phyloP scores from a whole-genome alignment of 768 basidiomycete genomes.

The Trametes cinnabarina region DNA sequence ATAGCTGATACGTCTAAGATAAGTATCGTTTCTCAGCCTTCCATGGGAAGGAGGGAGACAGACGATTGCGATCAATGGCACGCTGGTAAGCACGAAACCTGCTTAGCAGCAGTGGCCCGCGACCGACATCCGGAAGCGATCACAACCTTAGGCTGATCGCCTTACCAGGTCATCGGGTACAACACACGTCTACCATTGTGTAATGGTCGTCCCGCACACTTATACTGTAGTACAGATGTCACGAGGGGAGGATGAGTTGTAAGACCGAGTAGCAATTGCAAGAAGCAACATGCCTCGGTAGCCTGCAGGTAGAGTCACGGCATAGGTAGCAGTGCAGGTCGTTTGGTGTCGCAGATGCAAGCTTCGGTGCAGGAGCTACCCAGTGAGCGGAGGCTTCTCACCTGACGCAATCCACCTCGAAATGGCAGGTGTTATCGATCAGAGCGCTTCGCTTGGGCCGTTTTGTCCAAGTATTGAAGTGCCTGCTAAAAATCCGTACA shows the following conservation, averaged over 20 bases:
- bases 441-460: neutral
- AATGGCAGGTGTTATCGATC: conserved; percentile 16
- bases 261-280: neutral
- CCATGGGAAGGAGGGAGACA: neutral
- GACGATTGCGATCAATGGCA: neutral
- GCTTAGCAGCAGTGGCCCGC: too few species aligned
- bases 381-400: neutral
- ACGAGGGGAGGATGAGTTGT: neutral
- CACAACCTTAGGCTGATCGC: neutral
- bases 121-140: too few species aligned
- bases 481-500: conserved; percentile 4
- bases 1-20: neutral
- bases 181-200: too few species aligned
- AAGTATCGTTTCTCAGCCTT: neutral
- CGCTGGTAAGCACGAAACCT: too few species aligned
- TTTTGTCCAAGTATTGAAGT: conserved; percentile 10
- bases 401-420: conserved; percentile 5
- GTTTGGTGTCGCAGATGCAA: neutral
- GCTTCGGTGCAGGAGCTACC: neutral
- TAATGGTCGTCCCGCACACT: too few species aligned
- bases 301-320: neutral
- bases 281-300: neutral
- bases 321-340: neutral
- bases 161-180: too few species aligned
- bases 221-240: too few species aligned